Evolutionary conservation across 1,284 basidiomycete genomes (phyloP).

Genomic region (Ustanciosporium gigantosporum): DNA sequence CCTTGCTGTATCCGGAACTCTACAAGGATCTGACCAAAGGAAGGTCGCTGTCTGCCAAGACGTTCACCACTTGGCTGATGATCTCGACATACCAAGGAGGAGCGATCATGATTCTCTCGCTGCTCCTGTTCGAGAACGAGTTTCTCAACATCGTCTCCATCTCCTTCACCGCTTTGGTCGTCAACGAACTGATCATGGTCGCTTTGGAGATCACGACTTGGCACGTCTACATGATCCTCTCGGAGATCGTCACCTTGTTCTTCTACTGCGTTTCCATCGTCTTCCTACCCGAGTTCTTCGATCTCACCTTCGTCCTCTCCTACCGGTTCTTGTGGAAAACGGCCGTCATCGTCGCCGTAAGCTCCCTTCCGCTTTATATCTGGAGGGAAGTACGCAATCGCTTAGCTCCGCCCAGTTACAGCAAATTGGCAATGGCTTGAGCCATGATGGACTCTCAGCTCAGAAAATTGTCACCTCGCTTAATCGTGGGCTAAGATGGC

Average conservation of each 20-base stretch:
- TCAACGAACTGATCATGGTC: conserved; percentile 99
- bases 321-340: conserved; percentile 88
- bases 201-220: conserved; percentile 96
- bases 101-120: conserved; percentile 96
- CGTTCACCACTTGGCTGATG: conserved; percentile 97
- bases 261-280: conserved; percentile 90
- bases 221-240: conserved; percentile 95
- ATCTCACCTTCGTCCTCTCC: conserved; percentile 88
- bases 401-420: conserved; percentile 89
- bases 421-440: conserved; percentile 68
- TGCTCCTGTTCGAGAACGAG: conserved; percentile 94
- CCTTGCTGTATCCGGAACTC: conserved; percentile 91
- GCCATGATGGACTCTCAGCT: too few species aligned
- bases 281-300: conserved; percentile 95
- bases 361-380: conserved; percentile 85
- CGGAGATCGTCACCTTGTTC: conserved; percentile 83
- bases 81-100: conserved; percentile 98
- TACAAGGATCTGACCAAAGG: conserved; percentile 86
- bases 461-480: too few species aligned
- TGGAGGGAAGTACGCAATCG: conserved; percentile 84
- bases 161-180: conserved; percentile 90
- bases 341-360: conserved; percentile 81
- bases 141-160: conserved; percentile 98
- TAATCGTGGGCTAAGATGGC: too few species aligned
- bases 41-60: conserved; percentile 83